Evolutionary conservation across 2,329 filamentous ascomycete genomes (phyloP).

Genomic region (Ophiosphaerella narmari): DNA sequence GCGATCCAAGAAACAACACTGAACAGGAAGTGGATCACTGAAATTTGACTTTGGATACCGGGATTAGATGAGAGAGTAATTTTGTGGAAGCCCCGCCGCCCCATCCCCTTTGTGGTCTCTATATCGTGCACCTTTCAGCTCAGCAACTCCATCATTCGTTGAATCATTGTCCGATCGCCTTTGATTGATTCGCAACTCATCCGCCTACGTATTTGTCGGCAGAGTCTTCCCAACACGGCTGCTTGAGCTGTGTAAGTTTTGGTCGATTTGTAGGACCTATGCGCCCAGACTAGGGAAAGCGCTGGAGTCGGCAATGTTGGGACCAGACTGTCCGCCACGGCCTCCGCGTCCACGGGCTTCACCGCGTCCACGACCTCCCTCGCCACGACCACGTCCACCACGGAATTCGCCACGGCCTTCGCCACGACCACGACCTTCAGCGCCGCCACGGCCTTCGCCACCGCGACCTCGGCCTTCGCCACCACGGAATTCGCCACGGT

Average conservation of each 20-base stretch:
- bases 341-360: constrained; percentile 58
- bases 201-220: constrained; percentile 1
- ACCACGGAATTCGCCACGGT: constrained; percentile 43
- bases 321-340: constrained; percentile 47
- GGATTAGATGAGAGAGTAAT: constrained; percentile 18
- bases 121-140: constrained; percentile 8
- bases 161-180: background rate
- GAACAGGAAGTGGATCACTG: constrained; percentile 1
- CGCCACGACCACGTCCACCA: constrained; percentile 49
- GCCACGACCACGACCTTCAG: constrained; percentile 52
- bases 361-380: constrained; percentile 51
- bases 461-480: constrained; percentile 58
- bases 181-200: background rate
- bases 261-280: constrained; percentile 39
- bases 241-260: constrained; percentile 20
- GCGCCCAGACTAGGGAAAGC: constrained; percentile 60
- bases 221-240: constrained; percentile 1
- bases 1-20: background rate
- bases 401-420: constrained; percentile 54
- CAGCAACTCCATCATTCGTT: constrained; percentile 2
- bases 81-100: constrained; percentile 6
- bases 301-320: constrained; percentile 56
- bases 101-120: constrained; percentile 5
- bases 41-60: constrained; percentile 10
- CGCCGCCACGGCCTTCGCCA: constrained; percentile 48